Conservation (phyloP, 106 monocot genomes). For the Acorus gramineus region DNA sequence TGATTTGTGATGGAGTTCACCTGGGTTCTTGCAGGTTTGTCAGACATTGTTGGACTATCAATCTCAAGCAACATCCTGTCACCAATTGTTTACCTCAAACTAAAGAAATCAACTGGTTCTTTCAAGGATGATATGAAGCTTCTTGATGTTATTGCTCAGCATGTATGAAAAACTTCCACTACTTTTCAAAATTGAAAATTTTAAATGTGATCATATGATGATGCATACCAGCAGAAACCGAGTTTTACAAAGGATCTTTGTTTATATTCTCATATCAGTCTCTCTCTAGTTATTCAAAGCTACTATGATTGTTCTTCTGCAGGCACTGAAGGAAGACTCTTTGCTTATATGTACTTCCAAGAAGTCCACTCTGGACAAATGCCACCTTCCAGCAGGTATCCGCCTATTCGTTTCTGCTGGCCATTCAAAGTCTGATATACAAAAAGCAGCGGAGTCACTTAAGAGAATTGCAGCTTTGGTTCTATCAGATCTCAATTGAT, state of each 20-base stretch:
- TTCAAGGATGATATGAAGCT: slow-evolving; percentile 35
- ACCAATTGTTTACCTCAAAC: slow-evolving; percentile 48
- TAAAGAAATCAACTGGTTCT: slow-evolving; percentile 54
- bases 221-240: not conserved
- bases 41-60: slow-evolving; percentile 34
- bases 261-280: not conserved
- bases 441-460: slow-evolving; percentile 23
- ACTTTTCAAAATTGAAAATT: too few species aligned
- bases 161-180: slow-evolving; percentile 10
- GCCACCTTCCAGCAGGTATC: slow-evolving; percentile 43
- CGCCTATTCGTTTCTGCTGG: slow-evolving; percentile 48
- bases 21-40: slow-evolving; percentile 25
- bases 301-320: not conserved
- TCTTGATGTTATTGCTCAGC: slow-evolving; percentile 35
- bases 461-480: slow-evolving; percentile 30
- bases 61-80: slow-evolving; percentile 40
- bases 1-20: too few species aligned
- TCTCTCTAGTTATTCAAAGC: too few species aligned
- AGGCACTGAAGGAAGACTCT: slow-evolving; percentile 46
- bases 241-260: not conserved
- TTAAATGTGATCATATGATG: not conserved
- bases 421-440: slow-evolving; percentile 32
- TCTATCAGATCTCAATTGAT: slow-evolving; percentile 19
- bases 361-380: slow-evolving; percentile 46
- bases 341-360: slow-evolving; percentile 49